These are phyloP conservation scores for Tephrocybe sp. DNA, from an alignment of 768 basidiomycete species.

Conservation along the genomic window DNA sequence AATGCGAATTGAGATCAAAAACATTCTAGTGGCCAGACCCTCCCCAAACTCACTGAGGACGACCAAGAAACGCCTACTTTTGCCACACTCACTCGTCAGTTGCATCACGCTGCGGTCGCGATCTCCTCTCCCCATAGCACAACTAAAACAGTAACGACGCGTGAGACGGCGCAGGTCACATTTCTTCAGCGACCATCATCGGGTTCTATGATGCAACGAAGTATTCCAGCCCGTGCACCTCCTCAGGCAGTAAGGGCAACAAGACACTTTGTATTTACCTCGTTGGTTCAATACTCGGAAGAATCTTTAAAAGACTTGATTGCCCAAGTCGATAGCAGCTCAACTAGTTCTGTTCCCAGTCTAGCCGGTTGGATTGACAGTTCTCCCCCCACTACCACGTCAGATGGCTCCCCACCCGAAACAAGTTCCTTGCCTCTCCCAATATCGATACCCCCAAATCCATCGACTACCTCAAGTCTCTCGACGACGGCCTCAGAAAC, in stretches of 20 bases:
- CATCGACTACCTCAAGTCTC: neutral
- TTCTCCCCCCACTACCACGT: neutral
- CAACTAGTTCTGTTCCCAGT: neutral
- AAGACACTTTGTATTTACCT: neutral
- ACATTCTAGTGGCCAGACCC: slow-evolving; percentile 2
- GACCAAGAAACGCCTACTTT: no score
- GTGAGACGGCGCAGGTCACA: no score
- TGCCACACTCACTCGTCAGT: neutral
- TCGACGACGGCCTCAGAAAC: neutral
- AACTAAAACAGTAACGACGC: no score
- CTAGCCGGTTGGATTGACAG: neutral
- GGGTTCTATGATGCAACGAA: neutral
- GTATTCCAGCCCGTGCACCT: no score
- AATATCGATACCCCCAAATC: neutral
- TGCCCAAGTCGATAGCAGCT: neutral
- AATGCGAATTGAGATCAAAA: slow-evolving; percentile 8
- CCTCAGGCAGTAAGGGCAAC: no score
- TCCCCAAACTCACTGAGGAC: no score
- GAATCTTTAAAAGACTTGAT: neutral
- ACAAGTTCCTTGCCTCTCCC: neutral
- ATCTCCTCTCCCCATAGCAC: no score
- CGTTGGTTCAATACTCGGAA: neutral
- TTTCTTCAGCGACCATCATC: no score
- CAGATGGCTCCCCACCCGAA: neutral
- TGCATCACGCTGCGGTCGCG: no score